Base-by-base conservation (phyloP, 2,329 filamentous ascomycete genomes). In the Aspergillus pseudoglaucus region DNA sequence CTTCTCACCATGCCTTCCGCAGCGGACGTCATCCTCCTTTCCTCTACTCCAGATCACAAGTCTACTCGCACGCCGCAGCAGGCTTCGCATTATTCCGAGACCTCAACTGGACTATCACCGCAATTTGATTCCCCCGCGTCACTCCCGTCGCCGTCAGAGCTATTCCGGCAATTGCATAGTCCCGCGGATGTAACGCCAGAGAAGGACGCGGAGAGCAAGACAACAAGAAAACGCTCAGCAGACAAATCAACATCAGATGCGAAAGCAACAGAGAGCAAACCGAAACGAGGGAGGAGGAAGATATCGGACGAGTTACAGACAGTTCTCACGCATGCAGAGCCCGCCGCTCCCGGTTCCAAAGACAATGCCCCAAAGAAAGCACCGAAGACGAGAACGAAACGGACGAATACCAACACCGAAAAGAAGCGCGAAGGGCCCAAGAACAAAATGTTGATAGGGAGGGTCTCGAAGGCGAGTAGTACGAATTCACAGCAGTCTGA, bases 1-100 rank as follows among this genome's bases (percentile, higher is more conserved):
- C 18, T 20, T 39, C 17, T 51, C 54, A 69, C 54, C 45, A 75
- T 75, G 71, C 56, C 59, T 50, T 60, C 59, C 47, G 57, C 61
- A 44, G 53, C 63, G 12, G 62, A 72, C 32, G 57, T 71, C 45
- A 64, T 70, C 47, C 50, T 71, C 47, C 56, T 74, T 44, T 71
- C 69, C 22, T 73, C 71, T 15, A 71, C 71, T 4, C 69, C 72
- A 22, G 62, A 61, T 32, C 58, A 49, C 39, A 43, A 65, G 54
- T 55, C 64, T 49, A 49, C 61, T 44, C 54, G 48, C 39, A 61
- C 54, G 14, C 65, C 69, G 58, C 60, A 57, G 49, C 66, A 62
- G 41, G 37, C 51, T 42, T 32, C 47, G 18, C 48, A 54, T 42
- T 52, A 53, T 45, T 17, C 45, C 8, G 53, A 53, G 20, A 51